Conservation (phyloP, 2,329 filamentous ascomycete genomes). For the Fusarium sp. region DNA sequence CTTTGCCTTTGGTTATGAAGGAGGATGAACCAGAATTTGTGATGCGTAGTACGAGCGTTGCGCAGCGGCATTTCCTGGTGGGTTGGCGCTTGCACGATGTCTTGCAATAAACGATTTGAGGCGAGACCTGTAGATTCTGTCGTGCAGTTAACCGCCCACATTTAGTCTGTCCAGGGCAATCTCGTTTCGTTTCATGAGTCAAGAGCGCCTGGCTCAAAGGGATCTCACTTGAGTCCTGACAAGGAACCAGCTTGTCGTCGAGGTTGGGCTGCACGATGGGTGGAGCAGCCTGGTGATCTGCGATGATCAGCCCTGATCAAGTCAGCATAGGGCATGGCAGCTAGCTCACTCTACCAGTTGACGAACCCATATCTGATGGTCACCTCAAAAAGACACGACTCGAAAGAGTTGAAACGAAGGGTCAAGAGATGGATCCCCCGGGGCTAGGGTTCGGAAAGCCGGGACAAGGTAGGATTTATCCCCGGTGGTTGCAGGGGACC, state of each 20-base stretch:
- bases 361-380: not conserved
- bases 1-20: not conserved
- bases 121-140: not conserved
- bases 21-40: not conserved
- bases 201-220: not conserved
- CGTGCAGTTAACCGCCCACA: not conserved
- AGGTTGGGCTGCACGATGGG: not conserved
- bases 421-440: constrained; percentile 2
- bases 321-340: not conserved
- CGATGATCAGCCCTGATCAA: not conserved
- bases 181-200: constrained; percentile 5
- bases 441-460: constrained; percentile 1
- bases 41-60: constrained; percentile 1
- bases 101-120: not conserved
- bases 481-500: not conserved
- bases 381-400: not conserved
- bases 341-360: not conserved
- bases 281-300: constrained; percentile 2
- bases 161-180: not conserved
- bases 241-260: not conserved
- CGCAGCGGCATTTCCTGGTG: not conserved
- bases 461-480: constrained; percentile 7
- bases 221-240: not conserved
- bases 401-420: not conserved
- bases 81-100: not conserved